Percentiles rank a stretch among this genome's conserved stretches.
Evolutionary conservation across 345 rosid species (phyloP).

Genomic region (Barbarea vulgaris): DNA sequence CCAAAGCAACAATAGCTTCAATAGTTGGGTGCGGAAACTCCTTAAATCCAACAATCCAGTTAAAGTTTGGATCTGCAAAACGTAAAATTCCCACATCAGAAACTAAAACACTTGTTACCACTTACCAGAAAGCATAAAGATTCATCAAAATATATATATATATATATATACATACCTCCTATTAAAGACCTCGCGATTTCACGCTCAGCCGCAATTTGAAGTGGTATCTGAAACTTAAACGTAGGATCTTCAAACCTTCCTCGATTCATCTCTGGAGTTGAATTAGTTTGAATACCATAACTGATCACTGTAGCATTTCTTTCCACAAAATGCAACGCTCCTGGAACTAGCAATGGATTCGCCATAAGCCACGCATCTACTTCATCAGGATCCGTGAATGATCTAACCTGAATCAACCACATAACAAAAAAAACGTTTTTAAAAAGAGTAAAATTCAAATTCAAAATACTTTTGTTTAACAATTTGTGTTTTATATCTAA

Average conservation of each 20-base stretch:
- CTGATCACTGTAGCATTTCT: constrained; percentile 60
- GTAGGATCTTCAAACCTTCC: constrained; percentile 80
- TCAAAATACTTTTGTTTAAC: not conserved
- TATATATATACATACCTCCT: constrained; percentile 55
- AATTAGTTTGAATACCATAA: constrained; percentile 89
- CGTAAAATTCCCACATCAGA: constrained; percentile 14
- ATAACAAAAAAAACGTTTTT: not conserved
- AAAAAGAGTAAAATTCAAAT: no score
- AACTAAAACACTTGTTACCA: not conserved
- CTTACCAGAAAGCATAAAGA: not conserved
- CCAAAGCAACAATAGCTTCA: constrained; percentile 49
- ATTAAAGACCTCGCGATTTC: constrained; percentile 82
- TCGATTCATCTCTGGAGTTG: constrained; percentile 56
- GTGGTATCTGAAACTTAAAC: constrained; percentile 84
- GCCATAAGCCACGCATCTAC: constrained; percentile 73
- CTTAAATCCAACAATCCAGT: constrained; percentile 78
- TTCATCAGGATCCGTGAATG: constrained; percentile 52
- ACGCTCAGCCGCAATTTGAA: constrained; percentile 90
- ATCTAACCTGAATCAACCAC: constrained; percentile 51
- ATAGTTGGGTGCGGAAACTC: constrained; percentile 85
- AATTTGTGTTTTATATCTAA: not conserved
- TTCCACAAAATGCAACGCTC: constrained; percentile 70
- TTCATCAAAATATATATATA: not conserved
- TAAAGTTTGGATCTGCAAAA: constrained; percentile 60
- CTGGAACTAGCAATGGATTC: constrained; percentile 63